Evolutionary conservation across 495 filamentous ascomycete species (phyloP).

Genomic region (Terfezia claveryi): DNA sequence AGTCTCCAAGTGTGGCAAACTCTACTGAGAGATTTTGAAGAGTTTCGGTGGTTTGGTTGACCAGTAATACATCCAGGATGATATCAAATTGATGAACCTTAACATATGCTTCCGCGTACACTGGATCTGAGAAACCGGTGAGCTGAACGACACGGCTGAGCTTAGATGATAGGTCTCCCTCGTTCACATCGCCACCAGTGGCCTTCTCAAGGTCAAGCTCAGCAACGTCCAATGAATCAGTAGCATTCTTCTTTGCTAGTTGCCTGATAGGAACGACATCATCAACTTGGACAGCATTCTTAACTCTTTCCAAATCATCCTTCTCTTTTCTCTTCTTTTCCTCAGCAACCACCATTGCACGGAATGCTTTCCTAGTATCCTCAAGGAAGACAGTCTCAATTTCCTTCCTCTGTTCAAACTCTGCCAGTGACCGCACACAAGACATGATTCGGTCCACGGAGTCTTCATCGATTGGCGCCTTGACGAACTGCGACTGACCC

Average conservation of each 20-base stretch:
- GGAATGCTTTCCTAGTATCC: constrained; percentile 89
- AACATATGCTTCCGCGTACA: constrained; percentile 96
- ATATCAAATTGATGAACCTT: constrained; percentile 99
- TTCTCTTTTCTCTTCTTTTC: constrained; percentile 91
- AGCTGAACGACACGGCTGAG: constrained; percentile 90
- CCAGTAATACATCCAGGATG: constrained; percentile 83
- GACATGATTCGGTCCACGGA: constrained; percentile 94
- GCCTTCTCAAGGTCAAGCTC: constrained; percentile 84
- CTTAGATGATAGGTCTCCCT: constrained; percentile 75
- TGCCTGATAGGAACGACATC: constrained; percentile 85
- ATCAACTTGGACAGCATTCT: constrained; percentile 85
- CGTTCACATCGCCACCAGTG: constrained; percentile 62
- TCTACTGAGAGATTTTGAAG: constrained; percentile 94
- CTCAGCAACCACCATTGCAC: constrained; percentile 93
- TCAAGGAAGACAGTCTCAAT: constrained; percentile 84
- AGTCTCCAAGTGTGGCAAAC: constrained; percentile 90
- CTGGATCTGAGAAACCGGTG: constrained; percentile 94
- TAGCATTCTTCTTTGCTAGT: constrained; percentile 72
- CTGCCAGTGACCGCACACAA: constrained; percentile 77
- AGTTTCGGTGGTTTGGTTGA: constrained; percentile 94
- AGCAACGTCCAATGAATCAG: constrained; percentile 63
- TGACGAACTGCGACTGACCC: constrained; percentile 93
- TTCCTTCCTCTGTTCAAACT: constrained; percentile 73
- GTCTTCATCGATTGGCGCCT: constrained; percentile 92
- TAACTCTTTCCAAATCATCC: constrained; percentile 75